A percentile compares a stretch with the other conserved stretches of the same genome.
These are phyloP conservation scores for Bathelium albidoporum DNA, from an alignment of 495 filamentous ascomycete species.

Conservation along the genomic window DNA sequence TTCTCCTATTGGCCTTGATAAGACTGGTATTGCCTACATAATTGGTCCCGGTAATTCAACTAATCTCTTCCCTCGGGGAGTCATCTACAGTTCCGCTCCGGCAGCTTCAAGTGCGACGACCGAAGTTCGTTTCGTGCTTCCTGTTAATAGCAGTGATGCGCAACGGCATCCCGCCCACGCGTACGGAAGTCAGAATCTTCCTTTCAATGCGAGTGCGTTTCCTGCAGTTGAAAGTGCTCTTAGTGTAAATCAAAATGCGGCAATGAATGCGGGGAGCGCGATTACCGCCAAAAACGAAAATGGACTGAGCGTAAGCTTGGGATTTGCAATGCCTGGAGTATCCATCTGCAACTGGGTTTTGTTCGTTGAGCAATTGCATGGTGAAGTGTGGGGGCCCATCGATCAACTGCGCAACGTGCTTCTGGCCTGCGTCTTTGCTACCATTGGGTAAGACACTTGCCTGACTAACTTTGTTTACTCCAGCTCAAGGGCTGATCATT, in stretches of 20 bases:
- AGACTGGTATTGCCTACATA: slow-evolving; percentile 55
- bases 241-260: slow-evolving; percentile 30
- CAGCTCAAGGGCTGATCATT: neutral
- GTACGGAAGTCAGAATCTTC: slow-evolving; percentile 33
- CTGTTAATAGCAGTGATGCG: slow-evolving; percentile 22
- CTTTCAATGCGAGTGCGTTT: slow-evolving; percentile 50
- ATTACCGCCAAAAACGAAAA: slow-evolving; percentile 64
- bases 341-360: slow-evolving; percentile 68
- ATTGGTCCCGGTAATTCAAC: slow-evolving; percentile 52
- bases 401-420: slow-evolving; percentile 62
- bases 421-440: slow-evolving; percentile 75
- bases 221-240: slow-evolving; percentile 47
- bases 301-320: slow-evolving; percentile 52
- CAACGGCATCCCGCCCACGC: slow-evolving; percentile 42
- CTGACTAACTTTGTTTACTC: slow-evolving; percentile 8
- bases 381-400: slow-evolving; percentile 69
- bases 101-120: neutral
- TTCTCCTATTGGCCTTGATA: slow-evolving; percentile 56
- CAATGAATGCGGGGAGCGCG: slow-evolving; percentile 52
- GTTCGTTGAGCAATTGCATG: slow-evolving; percentile 62
- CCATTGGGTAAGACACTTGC: slow-evolving; percentile 40
- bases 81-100: slow-evolving; percentile 18
- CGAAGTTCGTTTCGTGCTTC: slow-evolving; percentile 34
- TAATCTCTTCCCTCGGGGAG: slow-evolving; percentile 48
- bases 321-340: slow-evolving; percentile 55